A percentile compares a stretch with the other conserved stretches of the same genome.
These are phyloP conservation scores for Solanum tarijense DNA, from an alignment of 257 asterid genomes.

Conservation along the genomic window DNA sequence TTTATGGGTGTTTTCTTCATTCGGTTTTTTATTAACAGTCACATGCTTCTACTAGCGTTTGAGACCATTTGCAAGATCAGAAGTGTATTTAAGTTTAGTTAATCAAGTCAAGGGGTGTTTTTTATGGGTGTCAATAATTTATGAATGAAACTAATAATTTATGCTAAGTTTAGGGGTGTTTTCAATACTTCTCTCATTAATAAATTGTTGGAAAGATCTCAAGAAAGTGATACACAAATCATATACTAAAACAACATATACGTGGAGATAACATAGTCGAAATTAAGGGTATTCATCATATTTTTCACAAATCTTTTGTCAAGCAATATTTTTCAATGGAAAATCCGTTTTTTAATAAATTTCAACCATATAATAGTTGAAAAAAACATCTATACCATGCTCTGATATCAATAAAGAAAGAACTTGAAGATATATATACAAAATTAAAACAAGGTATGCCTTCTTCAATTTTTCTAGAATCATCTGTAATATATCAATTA, in stretches of 20 bases:
- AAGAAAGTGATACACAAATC: not conserved
- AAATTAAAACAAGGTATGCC: not conserved
- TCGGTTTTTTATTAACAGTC: too few relatives aligned
- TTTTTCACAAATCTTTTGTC: not conserved
- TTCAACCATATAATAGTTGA: not conserved
- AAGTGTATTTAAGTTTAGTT: too few relatives aligned
- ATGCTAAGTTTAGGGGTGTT: too few relatives aligned
- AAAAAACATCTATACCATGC: not conserved
- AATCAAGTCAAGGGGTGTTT: too few relatives aligned
- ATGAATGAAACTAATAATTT: too few relatives aligned
- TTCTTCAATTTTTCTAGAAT: not conserved
- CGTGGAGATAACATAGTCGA: not conserved
- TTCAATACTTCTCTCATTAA: not conserved
- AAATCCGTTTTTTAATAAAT: not conserved
- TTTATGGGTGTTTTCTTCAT: too few relatives aligned
- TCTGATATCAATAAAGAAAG: not conserved
- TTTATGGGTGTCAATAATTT: too few relatives aligned
- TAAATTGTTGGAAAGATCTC: not conserved
- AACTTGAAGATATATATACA: not conserved
- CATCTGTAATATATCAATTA: too few relatives aligned
- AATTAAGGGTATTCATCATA: not conserved
- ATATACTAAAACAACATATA: not conserved
- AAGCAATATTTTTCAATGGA: not conserved
- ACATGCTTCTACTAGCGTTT: too few relatives aligned
- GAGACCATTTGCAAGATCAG: too few relatives aligned